Percentiles rank a stretch among this genome's conserved stretches.
These are phyloP conservation scores for Microstegium vimineum DNA, from an alignment of 176 grass and related monocot genomes.

Conservation along the genomic window DNA sequence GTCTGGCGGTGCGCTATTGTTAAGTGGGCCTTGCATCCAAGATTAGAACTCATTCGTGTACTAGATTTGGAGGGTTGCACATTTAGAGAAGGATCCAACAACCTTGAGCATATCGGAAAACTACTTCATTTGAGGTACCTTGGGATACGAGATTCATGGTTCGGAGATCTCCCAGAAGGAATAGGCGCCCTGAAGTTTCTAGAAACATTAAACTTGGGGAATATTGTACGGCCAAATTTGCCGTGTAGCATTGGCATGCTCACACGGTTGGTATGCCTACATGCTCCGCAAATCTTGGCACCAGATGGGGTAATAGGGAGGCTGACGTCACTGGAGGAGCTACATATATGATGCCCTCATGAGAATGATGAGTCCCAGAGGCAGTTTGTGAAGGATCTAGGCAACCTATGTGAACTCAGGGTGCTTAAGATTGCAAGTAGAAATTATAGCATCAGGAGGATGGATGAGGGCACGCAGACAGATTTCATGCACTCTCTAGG, in stretches of 20 bases:
- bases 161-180: not conserved
- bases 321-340: not conserved
- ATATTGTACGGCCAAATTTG: not conserved
- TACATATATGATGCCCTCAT: no score
- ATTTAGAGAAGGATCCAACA: no score
- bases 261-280: not conserved
- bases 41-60: not conserved
- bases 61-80: not conserved
- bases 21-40: not conserved
- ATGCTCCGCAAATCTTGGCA: accelerated
- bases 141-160: not conserved
- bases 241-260: not conserved
- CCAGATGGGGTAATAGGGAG: not conserved
- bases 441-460: no score
- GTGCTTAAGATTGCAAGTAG: no score
- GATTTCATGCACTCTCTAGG: no score
- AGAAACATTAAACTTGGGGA: not conserved
- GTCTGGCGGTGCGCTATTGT: not conserved
- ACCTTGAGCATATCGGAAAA: not conserved
- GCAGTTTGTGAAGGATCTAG: not conserved
- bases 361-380: not conserved
- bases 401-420: no score
- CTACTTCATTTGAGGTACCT: not conserved
- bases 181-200: conserved; percentile 3
- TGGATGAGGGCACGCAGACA: no score